These are phyloP conservation scores for Spiromastix sp. DNA, from an alignment of 2,329 filamentous ascomycete species.

Conservation along the genomic window DNA sequence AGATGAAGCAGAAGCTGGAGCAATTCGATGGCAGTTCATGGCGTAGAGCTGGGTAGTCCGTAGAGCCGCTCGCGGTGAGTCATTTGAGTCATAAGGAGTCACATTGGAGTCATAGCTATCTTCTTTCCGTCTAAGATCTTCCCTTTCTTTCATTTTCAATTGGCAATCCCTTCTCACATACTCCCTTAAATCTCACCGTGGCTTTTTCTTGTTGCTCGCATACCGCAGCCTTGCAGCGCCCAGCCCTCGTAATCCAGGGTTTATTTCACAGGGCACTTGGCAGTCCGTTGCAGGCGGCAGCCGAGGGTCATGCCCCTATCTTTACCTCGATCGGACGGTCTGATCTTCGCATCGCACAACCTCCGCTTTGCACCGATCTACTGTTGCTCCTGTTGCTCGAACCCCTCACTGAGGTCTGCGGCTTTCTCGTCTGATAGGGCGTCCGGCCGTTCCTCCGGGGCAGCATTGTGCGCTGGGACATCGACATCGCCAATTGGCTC, in stretches of 20 bases:
- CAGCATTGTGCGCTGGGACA: slow-evolving; percentile 5
- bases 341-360: slow-evolving; percentile 6
- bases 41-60: no score
- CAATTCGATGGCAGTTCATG: no score
- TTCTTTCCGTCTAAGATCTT: not conserved
- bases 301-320: slow-evolving; percentile 9
- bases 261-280: not conserved
- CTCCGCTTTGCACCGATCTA: slow-evolving; percentile 4
- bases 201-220: no score
- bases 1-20: no score
- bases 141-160: not conserved
- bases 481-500: not conserved
- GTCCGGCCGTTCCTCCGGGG: slow-evolving; percentile 8
- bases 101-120: no score
- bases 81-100: no score
- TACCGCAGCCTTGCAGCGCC: not conserved
- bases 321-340: no score
- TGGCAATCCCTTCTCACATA: not conserved
- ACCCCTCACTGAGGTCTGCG: no score
- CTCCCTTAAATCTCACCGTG: no score
- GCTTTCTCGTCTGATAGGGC: slow-evolving; percentile 5
- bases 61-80: no score
- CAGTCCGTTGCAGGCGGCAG: not conserved
- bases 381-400: not conserved
- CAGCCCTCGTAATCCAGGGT: not conserved